Evolutionary conservation across 805 yeast genomes (phyloP), one percentile per base, ranked within the genome.

Genomic region (Candida piceae): DNA sequence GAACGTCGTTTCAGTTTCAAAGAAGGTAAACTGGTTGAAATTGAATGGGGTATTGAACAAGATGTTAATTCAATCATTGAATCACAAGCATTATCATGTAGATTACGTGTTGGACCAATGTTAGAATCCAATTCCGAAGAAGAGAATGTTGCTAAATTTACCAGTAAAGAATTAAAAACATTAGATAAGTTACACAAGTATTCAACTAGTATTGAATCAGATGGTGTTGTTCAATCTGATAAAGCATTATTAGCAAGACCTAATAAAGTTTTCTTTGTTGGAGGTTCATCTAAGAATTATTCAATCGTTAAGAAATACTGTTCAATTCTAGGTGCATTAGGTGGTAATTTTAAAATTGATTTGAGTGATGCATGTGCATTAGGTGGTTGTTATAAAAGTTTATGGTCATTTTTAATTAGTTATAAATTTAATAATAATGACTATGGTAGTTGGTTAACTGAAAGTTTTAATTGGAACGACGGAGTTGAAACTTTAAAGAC

Each of bases 301-400:
- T 73, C 86, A 19, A 81, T 88, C 35, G 78, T 87, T 22, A 58
- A 62, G 16, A 80, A 76, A 45, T 81, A 84, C 66, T 78, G 88
- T 9, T 66, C 79, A 10, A 78, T 88, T 7, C 59, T 88, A 24
- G 89, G 88, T 5, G 78, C 84, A 0, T 53, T 63, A 17, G 60
- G 67, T 2, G 93, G 89, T 1, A 78, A 82, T 43, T 84, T 61
- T 55, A 74, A 76, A 41, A 79, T 83, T 26, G 88, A 84, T 50
- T 74, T 85, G 32, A 78, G 90, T 7, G 88, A 88, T 60, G 93
- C 96, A 1, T 88, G 96, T 69, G 96, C 96, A 0, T 59, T 85
- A 24, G 96, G 96, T 18, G 95, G 96, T 4, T 90, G 94, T 29
- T 84, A 72, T 62, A 83, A 84, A 55, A 90, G 95, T 1, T 66